Base-by-base conservation (phyloP, 1,284 basidiomycete species). In the Earliella scabrosa region DNA sequence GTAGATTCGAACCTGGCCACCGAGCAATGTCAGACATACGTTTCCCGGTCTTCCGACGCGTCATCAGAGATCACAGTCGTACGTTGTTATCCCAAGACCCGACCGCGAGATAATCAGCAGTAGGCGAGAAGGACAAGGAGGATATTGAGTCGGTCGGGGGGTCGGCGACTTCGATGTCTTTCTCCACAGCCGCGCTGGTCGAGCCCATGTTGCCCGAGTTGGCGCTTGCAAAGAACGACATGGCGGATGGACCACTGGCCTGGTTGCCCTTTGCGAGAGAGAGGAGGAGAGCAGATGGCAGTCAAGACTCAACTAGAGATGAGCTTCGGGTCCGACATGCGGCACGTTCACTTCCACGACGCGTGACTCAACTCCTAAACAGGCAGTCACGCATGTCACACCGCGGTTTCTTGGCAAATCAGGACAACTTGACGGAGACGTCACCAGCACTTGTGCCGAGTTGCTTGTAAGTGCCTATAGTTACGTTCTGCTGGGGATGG, bases 61-160 rank as follows among this genome's bases (percentile, higher is more conserved):
- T 56, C 26, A 16, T 29, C 5, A 2, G 6, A 9, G 14, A 6
- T 3, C 5, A 10, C 32, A 2, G 2, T 66, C 83, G 41, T 61
- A 91, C 89, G 72, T 87, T 86, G 68, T 88, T 90, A 67, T 90
- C 87, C 90, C 90, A 93, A 60, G 86, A 87, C 24, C 81, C 88
- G 13, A 89, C 89, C 2, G 90, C 88, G 16, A 93, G 77, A 60
- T 86, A 87, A 66, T 92, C 87, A 10, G 83, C 85, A 51, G 77
- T 77, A 23, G 77, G 72, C 1, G 84, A 87, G 73, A 92, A 93
- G 2, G 83, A 73, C 44, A 93, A 66, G 24, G 83, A 83, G 4
- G 88, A 90, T 45, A 92, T 86, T 13, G 88, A 90, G 72, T 93
- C 90, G 21, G 80, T 73, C 0, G 91, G 90, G 1, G 88, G 88